Evolutionary conservation across 345 rosid genomes (phyloP).

Genomic region (Capsella bursapastoris): DNA sequence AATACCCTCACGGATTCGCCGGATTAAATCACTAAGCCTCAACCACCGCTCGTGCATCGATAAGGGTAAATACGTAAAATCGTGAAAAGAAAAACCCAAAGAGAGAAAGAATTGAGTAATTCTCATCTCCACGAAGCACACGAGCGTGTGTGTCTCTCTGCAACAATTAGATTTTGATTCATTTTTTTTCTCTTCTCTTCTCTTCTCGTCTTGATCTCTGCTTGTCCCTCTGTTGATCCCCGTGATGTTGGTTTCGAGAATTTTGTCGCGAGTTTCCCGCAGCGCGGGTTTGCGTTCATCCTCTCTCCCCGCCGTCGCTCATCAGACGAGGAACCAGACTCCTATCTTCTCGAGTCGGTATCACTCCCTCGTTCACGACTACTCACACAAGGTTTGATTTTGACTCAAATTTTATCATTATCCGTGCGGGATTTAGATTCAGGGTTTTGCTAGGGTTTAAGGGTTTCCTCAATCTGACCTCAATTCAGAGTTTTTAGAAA

Average conservation of each 20-base stretch:
- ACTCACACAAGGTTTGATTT: slow-evolving; percentile 50
- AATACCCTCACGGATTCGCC: slow-evolving; percentile 14
- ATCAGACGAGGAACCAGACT: slow-evolving; percentile 43
- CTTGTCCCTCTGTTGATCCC: slow-evolving; percentile 51
- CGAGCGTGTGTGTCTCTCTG: not conserved
- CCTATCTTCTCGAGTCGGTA: slow-evolving; percentile 45
- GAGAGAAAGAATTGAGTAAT: not conserved
- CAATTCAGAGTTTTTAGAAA: slow-evolving; percentile 20
- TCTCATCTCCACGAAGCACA: slow-evolving; percentile 6
- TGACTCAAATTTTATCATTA: not conserved
- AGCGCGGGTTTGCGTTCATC: slow-evolving; percentile 50
- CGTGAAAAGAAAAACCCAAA: too few relatives aligned
- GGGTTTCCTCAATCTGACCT: slow-evolving; percentile 23
- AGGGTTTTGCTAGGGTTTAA: slow-evolving; percentile 62
- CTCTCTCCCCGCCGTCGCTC: slow-evolving; percentile 52
- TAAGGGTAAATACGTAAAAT: slow-evolving; percentile 29
- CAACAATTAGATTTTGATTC: slow-evolving; percentile 38
- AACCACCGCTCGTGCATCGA: not conserved
- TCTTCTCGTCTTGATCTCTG: slow-evolving; percentile 51
- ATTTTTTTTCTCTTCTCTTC: not conserved
- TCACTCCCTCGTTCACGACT: slow-evolving; percentile 45
- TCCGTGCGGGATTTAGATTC: not conserved
- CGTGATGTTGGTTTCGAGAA: slow-evolving; percentile 59
- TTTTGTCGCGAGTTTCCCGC: slow-evolving; percentile 61
- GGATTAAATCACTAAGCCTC: not conserved